Evolutionary conservation across 1,284 basidiomycete genomes (phyloP), one percentile per base, ranked within the genome.

Genomic region (Hortiboletus rubellus): DNA sequence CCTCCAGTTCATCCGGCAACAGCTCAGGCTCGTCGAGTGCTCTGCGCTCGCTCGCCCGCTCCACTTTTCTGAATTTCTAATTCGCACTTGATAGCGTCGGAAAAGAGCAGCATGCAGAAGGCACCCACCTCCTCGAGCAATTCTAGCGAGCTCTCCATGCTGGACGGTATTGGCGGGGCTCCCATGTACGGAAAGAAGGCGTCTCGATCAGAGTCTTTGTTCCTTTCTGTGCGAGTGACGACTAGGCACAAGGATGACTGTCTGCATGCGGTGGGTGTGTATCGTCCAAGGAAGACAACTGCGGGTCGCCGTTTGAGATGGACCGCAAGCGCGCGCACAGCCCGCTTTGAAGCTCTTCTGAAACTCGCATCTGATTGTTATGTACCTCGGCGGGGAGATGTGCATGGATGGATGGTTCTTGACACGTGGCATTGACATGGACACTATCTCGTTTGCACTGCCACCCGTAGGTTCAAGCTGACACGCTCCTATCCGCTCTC

Each of bases 21-120:
- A 55, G 48, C 18, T 60, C 63, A 27, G 68, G 63, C 43, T 76
- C 71, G 54, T 74, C 72, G 53, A 70, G 66, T 31, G 78, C 79
- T 40, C 79, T 76, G 53, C 74, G 74, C 59, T 82, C 81, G 63
- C 74, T 80, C 60, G 80, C 80, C 58, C 77, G 73, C 62, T 85
- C 83, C n/a, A 84, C 75, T 54, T 73, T 74, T 60, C 74, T 75
- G 68, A 85, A 85, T 58, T 79, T 79, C 83, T 85, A 55, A 59
- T n/a, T 17, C 44, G 40, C 30, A 14, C 24, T 46, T 31, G 17
- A 46, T 31, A 55, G 22, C 14, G 36, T 52, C 36, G 51, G 58
- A 44, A 33, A 27, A 37, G 31, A 33, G 52, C 12, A 15, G 9
- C 15, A 36, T 31, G 46, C 52, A 7, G 12, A 33, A 36, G 27